phyloP scores from a whole-genome alignment of 148 eudicot genomes.

The Camellia sinensis region DNA sequence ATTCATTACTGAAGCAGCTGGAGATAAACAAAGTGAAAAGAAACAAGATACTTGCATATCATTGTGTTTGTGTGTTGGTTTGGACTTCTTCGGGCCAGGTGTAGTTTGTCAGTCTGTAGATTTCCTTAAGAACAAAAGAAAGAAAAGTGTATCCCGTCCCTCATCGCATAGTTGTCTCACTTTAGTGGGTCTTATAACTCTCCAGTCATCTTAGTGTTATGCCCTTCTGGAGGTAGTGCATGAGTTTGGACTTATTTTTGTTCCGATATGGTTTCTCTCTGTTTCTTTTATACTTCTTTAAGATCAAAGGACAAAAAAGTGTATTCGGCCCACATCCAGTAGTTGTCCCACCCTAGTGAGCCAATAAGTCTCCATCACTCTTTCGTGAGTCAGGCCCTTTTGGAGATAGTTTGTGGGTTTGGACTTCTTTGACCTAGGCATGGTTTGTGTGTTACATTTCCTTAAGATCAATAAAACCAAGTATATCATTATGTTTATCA shows the following conservation, averaged over 20 bases:
- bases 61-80: background rate
- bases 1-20: slow-evolving; percentile 1
- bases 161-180: background rate
- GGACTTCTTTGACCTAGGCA: background rate
- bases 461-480: background rate
- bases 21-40: background rate
- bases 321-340: too few relatives aligned
- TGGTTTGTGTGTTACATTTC: background rate
- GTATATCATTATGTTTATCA: background rate
- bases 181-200: background rate
- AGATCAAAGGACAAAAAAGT: too few relatives aligned
- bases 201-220: background rate
- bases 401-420: too few relatives aligned
- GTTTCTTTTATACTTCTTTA: too few relatives aligned
- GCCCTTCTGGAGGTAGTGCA: background rate
- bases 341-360: too few relatives aligned
- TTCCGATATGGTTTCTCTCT: too few relatives aligned
- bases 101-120: background rate
- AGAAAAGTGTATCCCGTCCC: background rate
- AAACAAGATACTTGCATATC: slow-evolving; percentile 1
- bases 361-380: too few relatives aligned
- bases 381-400: too few relatives aligned
- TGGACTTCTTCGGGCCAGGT: background rate
- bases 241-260: too few relatives aligned
- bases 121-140: background rate